phyloP scores from a whole-genome alignment of 495 filamentous ascomycete species.

The Trichocladium uniseriatum region DNA sequence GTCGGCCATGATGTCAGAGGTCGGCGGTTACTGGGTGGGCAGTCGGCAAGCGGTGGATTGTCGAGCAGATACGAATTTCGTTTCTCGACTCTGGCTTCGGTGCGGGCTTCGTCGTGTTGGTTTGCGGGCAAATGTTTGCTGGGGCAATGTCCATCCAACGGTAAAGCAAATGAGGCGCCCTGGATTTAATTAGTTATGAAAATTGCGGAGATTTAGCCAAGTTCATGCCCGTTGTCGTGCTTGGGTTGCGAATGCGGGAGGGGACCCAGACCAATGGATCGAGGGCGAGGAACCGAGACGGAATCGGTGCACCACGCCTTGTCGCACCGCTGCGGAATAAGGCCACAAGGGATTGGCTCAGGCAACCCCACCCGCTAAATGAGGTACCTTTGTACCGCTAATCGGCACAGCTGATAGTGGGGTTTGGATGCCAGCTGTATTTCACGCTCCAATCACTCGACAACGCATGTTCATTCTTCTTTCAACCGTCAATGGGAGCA shows the following conservation, averaged over 20 bases:
- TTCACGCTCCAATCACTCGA: constrained; percentile 7
- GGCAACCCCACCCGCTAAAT: constrained; percentile 10
- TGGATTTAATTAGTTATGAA: constrained; percentile 6
- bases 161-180: background rate
- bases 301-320: constrained; percentile 1
- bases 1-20: constrained; percentile 30
- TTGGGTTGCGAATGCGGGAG: background rate
- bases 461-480: constrained; percentile 10
- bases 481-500: too few species aligned
- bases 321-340: background rate
- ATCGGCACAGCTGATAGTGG: background rate
- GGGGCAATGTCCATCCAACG: background rate
- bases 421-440: constrained; percentile 9
- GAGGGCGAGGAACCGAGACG: background rate
- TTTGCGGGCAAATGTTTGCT: background rate
- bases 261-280: constrained; percentile 1
- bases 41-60: background rate
- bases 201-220: constrained; percentile 5
- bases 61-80: background rate
- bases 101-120: background rate
- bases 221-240: constrained; percentile 10
- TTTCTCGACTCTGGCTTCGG: background rate
- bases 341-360: constrained; percentile 11
- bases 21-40: constrained; percentile 1
- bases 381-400: background rate